Evolutionary conservation across 208 protist genomes (phyloP).

Genomic region (Trypanosoma congolense): DNA sequence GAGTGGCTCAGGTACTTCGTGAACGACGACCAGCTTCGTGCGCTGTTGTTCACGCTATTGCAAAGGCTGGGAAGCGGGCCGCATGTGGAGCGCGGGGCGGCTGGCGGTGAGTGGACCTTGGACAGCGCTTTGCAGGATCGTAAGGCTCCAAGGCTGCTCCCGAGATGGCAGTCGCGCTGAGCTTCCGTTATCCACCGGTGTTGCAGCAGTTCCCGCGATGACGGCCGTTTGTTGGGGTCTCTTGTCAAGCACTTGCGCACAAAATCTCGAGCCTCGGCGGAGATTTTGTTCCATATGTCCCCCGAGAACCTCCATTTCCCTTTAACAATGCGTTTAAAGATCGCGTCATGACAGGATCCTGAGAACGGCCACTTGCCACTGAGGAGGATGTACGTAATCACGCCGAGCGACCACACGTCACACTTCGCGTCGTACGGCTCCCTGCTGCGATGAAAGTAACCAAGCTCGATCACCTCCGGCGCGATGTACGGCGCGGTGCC

Average conservation of each 20-base stretch:
- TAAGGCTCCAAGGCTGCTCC: slow-evolving; percentile 40
- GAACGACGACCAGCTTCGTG: too few species aligned
- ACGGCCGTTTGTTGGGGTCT: slow-evolving; percentile 60
- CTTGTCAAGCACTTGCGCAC: slow-evolving; percentile 52
- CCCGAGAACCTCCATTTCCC: slow-evolving; percentile 54
- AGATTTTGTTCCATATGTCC: slow-evolving; percentile 50
- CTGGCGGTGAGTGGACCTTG: slow-evolving; percentile 58
- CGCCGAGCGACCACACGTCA: slow-evolving; percentile 83
- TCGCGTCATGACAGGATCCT: slow-evolving; percentile 54
- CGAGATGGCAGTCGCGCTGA: slow-evolving; percentile 50
- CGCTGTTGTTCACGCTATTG: too few species aligned
- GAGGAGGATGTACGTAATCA: slow-evolving; percentile 79
- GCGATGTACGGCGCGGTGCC: slow-evolving; percentile 79
- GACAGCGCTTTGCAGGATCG: slow-evolving; percentile 55
- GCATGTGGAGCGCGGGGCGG: slow-evolving; percentile 63
- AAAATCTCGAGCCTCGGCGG: slow-evolving; percentile 49
- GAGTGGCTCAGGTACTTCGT: slow-evolving; percentile 74
- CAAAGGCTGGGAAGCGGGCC: slow-evolving; percentile 55
- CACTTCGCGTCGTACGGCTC: slow-evolving; percentile 71
- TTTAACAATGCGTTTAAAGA: slow-evolving; percentile 53
- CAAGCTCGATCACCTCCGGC: slow-evolving; percentile 72
- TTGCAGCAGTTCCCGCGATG: slow-evolving; percentile 50
- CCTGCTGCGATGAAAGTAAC: slow-evolving; percentile 42
- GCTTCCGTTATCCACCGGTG: slow-evolving; percentile 56
- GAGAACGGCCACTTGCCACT: slow-evolving; percentile 75